Base-by-base conservation (phyloP, 257 asterid genomes). In the Leonotis leonurus region DNA sequence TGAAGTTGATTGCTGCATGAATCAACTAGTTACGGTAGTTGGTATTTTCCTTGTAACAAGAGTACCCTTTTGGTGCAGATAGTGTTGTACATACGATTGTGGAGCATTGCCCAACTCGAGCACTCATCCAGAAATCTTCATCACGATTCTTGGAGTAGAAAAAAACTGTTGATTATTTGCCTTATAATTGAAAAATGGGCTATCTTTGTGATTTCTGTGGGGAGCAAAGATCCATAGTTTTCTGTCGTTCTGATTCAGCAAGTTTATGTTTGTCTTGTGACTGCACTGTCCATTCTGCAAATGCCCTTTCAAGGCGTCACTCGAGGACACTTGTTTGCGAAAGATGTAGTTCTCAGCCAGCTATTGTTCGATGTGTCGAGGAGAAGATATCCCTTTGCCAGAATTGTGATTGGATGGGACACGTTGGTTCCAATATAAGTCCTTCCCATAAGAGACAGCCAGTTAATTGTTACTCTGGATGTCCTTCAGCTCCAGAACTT, bases 191-290 rank as follows among this genome's bases (percentile, higher is more conserved):
- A n/a, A n/a, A n/a, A n/a, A 78, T 81, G 88, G 85, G 82, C 8
- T 78, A 73, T 62, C 76, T 68, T 40, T 81, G 88, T 65, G 85
- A 81, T 72, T 81, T 70, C 73, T 81, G 88, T 55, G 77, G 81
- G 59, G 82, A 81, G 55, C 81, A 78, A 71, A 76, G 72, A 55
- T 69, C 88, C 27, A 50, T 72, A 48, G 77, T 81, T 8, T 71
- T 73, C 30, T 81, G 88, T 67, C 82, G 79, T 21, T 81, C 88
- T 5, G 88, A 81, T 74, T 74, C 85, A 20, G 88, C 88, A 16
- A 68, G 77, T 61, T 69, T 81, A 59, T 81, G 88, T 64, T 71
- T 81, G 55, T 76, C 85, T 16, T 81, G 88, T 56, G 88, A 81
- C 49, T 71, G 75, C n/a, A 73, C 70, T 56, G 79, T 81, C 67